Conservation (phyloP, 2,329 filamentous ascomycete species). For the Ramularia endophylla region DNA sequence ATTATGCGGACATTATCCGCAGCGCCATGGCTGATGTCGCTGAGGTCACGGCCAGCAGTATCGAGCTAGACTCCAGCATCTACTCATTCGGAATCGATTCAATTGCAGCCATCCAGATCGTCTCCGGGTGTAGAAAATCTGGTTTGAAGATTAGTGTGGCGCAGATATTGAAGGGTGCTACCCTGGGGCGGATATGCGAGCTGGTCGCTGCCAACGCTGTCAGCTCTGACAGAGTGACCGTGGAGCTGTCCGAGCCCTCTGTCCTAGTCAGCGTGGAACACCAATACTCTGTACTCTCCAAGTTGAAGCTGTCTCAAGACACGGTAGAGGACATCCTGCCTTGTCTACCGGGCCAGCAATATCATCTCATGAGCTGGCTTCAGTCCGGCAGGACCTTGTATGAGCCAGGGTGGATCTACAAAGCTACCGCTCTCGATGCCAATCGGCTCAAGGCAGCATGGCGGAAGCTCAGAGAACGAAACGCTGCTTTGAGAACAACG, state of each 20-base stretch:
- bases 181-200: slow-evolving; percentile 9
- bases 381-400: slow-evolving; percentile 11
- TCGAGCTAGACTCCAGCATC: slow-evolving; percentile 9
- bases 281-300: slow-evolving; percentile 1
- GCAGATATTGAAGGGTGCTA: slow-evolving; percentile 13
- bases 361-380: slow-evolving; percentile 11
- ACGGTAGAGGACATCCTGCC: slow-evolving; percentile 11
- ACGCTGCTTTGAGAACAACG: slow-evolving; percentile 10
- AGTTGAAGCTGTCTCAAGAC: neutral
- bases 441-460: slow-evolving; percentile 5
- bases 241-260: neutral
- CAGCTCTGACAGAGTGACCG: neutral
- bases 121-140: slow-evolving; percentile 9
- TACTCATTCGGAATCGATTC: slow-evolving; percentile 15
- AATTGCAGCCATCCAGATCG: slow-evolving; percentile 13
- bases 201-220: slow-evolving; percentile 5
- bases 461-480: slow-evolving; percentile 7
- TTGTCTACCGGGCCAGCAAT: slow-evolving; percentile 12
- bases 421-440: slow-evolving; percentile 4
- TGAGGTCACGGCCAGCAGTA: slow-evolving; percentile 8
- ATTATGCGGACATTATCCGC: slow-evolving; percentile 7
- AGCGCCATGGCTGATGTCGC: slow-evolving; percentile 13
- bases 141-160: slow-evolving; percentile 10
- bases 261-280: slow-evolving; percentile 4
- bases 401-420: slow-evolving; percentile 13